phyloP scores from a whole-genome alignment of 208 protist species.

The Trypanosoma mega region DNA sequence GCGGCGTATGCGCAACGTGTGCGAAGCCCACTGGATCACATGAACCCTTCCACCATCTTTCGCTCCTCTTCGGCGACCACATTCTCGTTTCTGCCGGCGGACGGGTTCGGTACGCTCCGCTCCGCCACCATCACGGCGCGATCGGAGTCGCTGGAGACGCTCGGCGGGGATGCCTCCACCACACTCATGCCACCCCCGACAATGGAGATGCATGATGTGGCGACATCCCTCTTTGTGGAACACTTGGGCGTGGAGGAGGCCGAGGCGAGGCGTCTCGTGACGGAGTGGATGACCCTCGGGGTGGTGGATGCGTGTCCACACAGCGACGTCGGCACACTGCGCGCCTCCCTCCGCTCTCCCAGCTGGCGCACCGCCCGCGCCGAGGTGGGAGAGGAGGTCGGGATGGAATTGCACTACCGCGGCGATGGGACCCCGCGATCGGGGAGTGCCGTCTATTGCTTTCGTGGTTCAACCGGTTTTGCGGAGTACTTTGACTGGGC shows the following conservation, averaged over 20 bases:
- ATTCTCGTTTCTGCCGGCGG: too few relatives aligned
- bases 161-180: too few relatives aligned
- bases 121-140: too few relatives aligned
- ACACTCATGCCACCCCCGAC: too few relatives aligned
- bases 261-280: constrained; percentile 3
- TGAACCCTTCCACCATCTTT: neutral
- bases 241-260: neutral
- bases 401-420: constrained; percentile 25
- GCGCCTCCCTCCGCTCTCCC: neutral
- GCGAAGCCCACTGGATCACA: neutral
- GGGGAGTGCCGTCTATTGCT: constrained; percentile 45
- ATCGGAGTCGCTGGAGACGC: neutral
- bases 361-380: constrained; percentile 15
- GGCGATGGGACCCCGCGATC: constrained; percentile 35
- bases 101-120: too few relatives aligned
- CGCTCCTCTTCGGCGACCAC: neutral
- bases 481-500: constrained; percentile 55
- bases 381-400: constrained; percentile 5
- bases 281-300: constrained; percentile 8
- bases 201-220: neutral
- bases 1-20: constrained; percentile 10
- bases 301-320: constrained; percentile 5
- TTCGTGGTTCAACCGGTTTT: constrained; percentile 65
- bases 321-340: constrained; percentile 1
- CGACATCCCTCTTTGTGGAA: neutral